Conservation (phyloP, 305 asterid genomes). For the Caryopteris hybrid region DNA sequence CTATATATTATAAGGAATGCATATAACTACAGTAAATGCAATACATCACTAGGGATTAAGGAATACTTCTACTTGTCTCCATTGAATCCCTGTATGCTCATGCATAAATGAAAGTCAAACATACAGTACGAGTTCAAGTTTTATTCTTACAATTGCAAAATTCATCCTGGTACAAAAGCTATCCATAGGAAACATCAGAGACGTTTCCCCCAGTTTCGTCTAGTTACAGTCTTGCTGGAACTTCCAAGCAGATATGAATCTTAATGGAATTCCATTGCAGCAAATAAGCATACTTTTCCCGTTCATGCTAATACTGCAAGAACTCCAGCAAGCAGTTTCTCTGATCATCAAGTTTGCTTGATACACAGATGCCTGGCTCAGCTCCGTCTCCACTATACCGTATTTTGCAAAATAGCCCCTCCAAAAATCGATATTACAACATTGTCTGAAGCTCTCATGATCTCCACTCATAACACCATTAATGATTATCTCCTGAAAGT, state of each 20-base stretch:
- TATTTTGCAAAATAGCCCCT: constrained; percentile 20
- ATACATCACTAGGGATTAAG: too few relatives aligned
- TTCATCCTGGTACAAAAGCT: too few relatives aligned
- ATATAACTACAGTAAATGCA: too few relatives aligned
- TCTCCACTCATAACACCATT: constrained; percentile 26
- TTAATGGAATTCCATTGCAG: constrained; percentile 29
- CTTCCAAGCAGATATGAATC: constrained; percentile 43
- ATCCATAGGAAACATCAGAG: too few relatives aligned
- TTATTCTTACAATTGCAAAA: too few relatives aligned
- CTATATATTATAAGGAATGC: too few relatives aligned
- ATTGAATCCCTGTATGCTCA: too few relatives aligned
- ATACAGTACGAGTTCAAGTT: too few relatives aligned
- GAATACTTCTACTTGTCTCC: too few relatives aligned
- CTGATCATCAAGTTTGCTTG: constrained; percentile 30
- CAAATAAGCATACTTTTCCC: constrained; percentile 36
- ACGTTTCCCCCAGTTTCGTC: too few relatives aligned
- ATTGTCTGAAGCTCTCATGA: constrained; percentile 3
- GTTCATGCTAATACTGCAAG: constrained; percentile 26
- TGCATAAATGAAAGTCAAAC: too few relatives aligned
- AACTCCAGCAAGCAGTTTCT: constrained; percentile 12
- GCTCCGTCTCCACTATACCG: constrained; percentile 30
- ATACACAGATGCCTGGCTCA: constrained; percentile 27
- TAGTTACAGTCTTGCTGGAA: too few relatives aligned
- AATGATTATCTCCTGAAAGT: constrained; percentile 10
- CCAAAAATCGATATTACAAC: constrained; percentile 28